Base-by-base conservation (phyloP, 441 rosid genomes). In the Gossypium schwendimanii region DNA sequence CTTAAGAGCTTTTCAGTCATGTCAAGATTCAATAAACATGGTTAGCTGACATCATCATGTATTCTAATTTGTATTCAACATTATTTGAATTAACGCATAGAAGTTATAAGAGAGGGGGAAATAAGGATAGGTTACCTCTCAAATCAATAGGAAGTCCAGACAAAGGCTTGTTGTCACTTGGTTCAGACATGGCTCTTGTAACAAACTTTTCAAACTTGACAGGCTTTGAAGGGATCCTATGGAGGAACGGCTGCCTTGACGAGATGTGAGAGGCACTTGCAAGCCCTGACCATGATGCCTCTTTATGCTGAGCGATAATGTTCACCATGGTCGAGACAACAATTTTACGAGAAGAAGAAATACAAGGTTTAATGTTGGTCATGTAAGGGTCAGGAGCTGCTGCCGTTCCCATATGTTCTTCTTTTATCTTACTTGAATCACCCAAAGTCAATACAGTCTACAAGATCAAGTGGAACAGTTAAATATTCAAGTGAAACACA, bases 71-170 rank as follows among this genome's bases (percentile, higher is more conserved):
- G 23, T 26, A 6, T 49, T 67, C 39, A 65, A 65, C 50, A 17
- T 47, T 14, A 10, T 23, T 65, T 23, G 60, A 50, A 68, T 4
- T 15, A 28, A 49, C 33, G 31, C 28, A 9, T 53, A 28, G 28
- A 47, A 6, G 20, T 53, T 53, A 53, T 2, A 20, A 54, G 11
- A 66, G 44, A 7, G 33, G 26, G 2, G 5, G 26, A 17, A 9
- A 17, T 14, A n/a, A 17, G 6, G 49, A n/a, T 47, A 2, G n/a
- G 2, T 62, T 24, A 85, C 89, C 89, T 83, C 85, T 78, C 63
- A 87, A 81, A 78, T 87, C 89, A 81, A 84, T 15, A 73, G 87
- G 86, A 81, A 84, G 55, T 77, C 88, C 89, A 0, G 81, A 75
- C 58, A 86, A 69, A 70, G 87, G 83, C 58, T 50, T 61, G 70